Evolutionary conservation across 2,329 filamentous ascomycete species (phyloP).

Genomic region (Sordariomycetes sp.): DNA sequence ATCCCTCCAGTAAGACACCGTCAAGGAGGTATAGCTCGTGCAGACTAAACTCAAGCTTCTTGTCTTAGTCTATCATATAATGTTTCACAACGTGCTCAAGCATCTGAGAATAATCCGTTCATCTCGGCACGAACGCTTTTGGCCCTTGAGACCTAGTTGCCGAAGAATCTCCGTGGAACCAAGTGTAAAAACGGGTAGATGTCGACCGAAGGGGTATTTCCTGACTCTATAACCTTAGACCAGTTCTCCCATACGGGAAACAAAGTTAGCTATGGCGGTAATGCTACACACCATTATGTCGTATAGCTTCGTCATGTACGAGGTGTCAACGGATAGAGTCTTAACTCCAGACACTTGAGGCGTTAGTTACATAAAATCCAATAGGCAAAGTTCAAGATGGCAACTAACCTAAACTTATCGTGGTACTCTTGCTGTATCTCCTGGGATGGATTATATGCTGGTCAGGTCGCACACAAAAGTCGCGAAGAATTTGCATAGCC

Average conservation of each 20-base stretch:
- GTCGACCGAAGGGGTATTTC: constrained; percentile 34
- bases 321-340: constrained; percentile 15
- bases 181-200: constrained; percentile 27
- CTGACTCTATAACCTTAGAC: constrained; percentile 28
- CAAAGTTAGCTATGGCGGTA: not conserved
- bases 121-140: constrained; percentile 22
- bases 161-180: constrained; percentile 24
- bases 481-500: constrained; percentile 28
- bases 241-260: constrained; percentile 15
- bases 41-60: constrained; percentile 14
- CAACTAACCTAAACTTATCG: constrained; percentile 18
- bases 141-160: constrained; percentile 22
- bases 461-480: constrained; percentile 24
- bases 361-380: not conserved
- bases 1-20: constrained; percentile 16
- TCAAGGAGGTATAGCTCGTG: constrained; percentile 22
- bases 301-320: constrained; percentile 23
- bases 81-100: constrained; percentile 17
- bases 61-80: constrained; percentile 18
- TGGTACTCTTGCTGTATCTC: constrained; percentile 34
- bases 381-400: not conserved
- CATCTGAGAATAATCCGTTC: constrained; percentile 22
- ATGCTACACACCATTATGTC: constrained; percentile 17
- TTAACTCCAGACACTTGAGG: constrained; percentile 19
- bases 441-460: constrained; percentile 32